A percentile compares a stretch with the other conserved stretches of the same genome.
Conservation (phyloP, 192 early-diverging fungal genomes). For the Podila epicladia region DNA sequence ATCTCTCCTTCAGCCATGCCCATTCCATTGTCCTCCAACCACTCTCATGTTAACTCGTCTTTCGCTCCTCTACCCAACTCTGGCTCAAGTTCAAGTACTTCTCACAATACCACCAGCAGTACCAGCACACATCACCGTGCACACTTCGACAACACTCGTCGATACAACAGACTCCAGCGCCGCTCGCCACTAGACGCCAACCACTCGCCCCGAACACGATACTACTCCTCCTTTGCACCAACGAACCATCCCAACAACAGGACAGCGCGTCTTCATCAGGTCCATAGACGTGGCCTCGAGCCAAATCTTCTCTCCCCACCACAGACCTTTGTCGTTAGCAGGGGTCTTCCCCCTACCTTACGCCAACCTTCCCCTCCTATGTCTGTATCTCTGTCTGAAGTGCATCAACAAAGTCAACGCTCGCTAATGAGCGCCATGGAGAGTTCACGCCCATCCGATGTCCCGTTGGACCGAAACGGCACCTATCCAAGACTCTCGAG, state of each 20-base stretch:
- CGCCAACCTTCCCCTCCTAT: not conserved
- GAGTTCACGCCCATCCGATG: not conserved
- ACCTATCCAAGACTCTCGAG: not conserved
- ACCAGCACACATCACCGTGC: not conserved
- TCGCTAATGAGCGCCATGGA: not conserved
- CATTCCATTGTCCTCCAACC: slow-evolving; percentile 3
- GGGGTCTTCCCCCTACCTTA: not conserved
- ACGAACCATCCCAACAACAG: slow-evolving; percentile 3
- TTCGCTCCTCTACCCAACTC: not conserved
- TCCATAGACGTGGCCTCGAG: not conserved
- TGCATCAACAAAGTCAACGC: not conserved
- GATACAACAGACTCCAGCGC: slow-evolving; percentile 39
- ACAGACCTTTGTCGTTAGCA: not conserved
- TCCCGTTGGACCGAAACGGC: not conserved
- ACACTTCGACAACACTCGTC: slow-evolving; percentile 16
- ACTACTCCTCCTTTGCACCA: slow-evolving; percentile 16
- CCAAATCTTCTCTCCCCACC: not conserved
- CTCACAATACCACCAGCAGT: not conserved
- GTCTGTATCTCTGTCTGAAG: not conserved
- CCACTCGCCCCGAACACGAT: slow-evolving; percentile 40
- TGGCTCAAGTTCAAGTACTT: not conserved
- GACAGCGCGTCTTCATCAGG: not conserved
- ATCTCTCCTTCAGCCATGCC: not conserved
- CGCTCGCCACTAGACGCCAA: slow-evolving; percentile 24
- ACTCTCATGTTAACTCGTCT: not conserved